phyloP scores from a whole-genome alignment of 140 eudicot genomes.

The Ambrosia hybrid region DNA sequence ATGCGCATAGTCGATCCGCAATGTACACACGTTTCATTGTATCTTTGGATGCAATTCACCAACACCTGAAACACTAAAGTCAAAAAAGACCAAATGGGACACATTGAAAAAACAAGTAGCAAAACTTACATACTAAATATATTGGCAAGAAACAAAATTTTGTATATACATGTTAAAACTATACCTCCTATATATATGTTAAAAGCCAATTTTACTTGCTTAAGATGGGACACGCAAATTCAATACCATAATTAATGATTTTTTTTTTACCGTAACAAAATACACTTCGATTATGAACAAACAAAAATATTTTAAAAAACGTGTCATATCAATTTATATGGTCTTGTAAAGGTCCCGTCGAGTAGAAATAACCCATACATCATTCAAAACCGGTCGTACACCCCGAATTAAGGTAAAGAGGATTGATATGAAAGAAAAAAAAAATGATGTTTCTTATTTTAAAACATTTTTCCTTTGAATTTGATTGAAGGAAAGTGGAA shows the following conservation, averaged over 20 bases:
- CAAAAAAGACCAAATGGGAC: no score
- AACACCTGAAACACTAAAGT: no score
- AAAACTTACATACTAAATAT: no score
- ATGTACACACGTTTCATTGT: not conserved
- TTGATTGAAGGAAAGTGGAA: slow-evolving; percentile 18
- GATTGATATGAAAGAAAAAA: no score
- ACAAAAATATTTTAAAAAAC: no score
- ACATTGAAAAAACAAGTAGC: no score
- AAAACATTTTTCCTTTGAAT: not conserved
- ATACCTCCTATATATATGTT: not conserved
- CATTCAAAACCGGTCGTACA: not conserved
- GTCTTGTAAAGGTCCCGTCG: not conserved
- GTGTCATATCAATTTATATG: no score
- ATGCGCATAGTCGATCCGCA: not conserved
- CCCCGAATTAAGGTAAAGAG: no score
- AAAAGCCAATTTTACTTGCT: not conserved
- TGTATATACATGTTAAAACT: no score
- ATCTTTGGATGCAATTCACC: not conserved
- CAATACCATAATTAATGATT: not conserved
- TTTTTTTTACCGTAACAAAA: no score
- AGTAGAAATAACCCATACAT: not conserved
- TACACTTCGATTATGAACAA: no score
- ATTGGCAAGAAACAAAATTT: no score
- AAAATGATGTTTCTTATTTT: not conserved
- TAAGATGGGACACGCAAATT: not conserved